Evolutionary conservation across 2,329 filamentous ascomycete species (phyloP).

Genomic region (Claviceps monticola): DNA sequence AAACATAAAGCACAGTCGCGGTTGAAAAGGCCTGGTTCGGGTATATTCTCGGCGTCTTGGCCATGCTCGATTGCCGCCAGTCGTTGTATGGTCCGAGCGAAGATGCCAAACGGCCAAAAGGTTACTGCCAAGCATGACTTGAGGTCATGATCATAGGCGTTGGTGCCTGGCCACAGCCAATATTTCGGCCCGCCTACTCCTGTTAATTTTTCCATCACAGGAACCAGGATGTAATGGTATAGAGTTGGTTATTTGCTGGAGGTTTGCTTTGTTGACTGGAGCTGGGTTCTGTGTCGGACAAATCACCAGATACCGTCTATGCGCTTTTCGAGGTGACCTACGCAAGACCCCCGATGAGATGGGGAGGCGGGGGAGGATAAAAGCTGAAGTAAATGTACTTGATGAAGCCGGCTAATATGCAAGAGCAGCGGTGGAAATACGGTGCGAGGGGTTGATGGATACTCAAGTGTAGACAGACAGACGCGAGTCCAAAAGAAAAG

Average conservation of each 20-base stretch:
- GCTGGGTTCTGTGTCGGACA: neutral
- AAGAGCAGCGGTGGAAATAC: neutral
- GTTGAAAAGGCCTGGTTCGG: constrained; percentile 10
- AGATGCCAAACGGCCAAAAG: constrained; percentile 15
- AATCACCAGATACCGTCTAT: neutral
- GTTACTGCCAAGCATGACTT: constrained; percentile 6
- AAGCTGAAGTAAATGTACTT: neutral
- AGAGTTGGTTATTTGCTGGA: constrained; percentile 8
- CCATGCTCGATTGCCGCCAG: constrained; percentile 11
- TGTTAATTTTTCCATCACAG: constrained; percentile 11
- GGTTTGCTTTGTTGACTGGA: neutral
- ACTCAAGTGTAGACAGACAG: neutral
- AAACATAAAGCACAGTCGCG: constrained; percentile 13
- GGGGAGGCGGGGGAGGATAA: neutral
- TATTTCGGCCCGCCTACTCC: constrained; percentile 3
- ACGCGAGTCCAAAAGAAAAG: neutral
- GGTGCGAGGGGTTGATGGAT: neutral
- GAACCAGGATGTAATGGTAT: neutral
- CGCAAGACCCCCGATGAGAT: neutral
- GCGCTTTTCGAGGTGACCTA: neutral
- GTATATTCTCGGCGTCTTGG: constrained; percentile 7
- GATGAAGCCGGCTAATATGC: neutral
- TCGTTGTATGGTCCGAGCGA: constrained; percentile 14
- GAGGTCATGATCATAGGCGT: neutral
- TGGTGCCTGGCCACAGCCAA: constrained; percentile 9